Evolutionary conservation across 352 stramenopile species (phyloP), one percentile per base, ranked within the genome.

Genomic region (Phytophthora pistaciae): DNA sequence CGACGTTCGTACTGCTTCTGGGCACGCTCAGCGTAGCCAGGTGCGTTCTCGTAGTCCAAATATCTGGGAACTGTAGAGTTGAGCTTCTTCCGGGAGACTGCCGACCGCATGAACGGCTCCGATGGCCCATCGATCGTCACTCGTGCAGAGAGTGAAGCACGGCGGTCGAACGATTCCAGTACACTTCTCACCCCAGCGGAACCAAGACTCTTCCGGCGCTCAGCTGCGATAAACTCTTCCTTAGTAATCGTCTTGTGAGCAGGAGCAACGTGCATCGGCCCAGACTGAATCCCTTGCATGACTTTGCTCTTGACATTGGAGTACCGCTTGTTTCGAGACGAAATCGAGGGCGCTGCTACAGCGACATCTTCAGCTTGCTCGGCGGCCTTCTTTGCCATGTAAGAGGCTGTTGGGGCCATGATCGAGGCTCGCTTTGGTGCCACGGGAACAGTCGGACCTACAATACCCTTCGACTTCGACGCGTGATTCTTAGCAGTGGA

Each of bases 1-100:
- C 87, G 84, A 20, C 87, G 87, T 42, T 94, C 83, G 16, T 86
- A 60, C 61, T 94, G 87, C 66, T 77, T 57, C 33, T 85, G 82
- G 14, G 83, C 76, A 60, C 85, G 80, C 27, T 80, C 73, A 29
- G 68, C 65, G 58, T 86, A 94, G 5, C 72, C 77, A 1, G 75
- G 68, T 0, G 66, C 71, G 10, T 85, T 85, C 57, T 81, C 64
- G 69, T 92, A 94, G 25, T 90, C 66, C 75, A 94, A 60, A 60
- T 94, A 94, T 14, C 87, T 82, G 11, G 87, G 84, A 11, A 79
- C 60, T 0, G 85, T 80, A 29, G 71, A 83, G 52, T 83, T 77
- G 13, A 84, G 65, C 29, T 85, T 85, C 25, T 81, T 83, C n/a
- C 82, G 80, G 56, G 75, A 71, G 4, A 66, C 1, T 46, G 75